phyloP scores from a whole-genome alignment of 2,329 filamentous ascomycete genomes.

The Cordyceps farinosa region DNA sequence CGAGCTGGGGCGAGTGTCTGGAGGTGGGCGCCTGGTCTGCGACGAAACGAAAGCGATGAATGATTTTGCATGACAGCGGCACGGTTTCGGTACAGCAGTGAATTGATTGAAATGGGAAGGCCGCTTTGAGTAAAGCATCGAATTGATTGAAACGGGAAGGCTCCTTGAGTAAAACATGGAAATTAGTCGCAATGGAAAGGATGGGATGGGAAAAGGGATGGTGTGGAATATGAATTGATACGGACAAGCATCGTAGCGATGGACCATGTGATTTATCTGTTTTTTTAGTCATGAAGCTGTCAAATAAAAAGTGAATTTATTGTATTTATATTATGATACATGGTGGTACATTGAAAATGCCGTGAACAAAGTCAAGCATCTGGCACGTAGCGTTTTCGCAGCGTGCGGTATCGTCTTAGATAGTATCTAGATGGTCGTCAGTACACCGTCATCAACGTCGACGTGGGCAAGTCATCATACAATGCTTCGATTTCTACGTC shows the following conservation, averaged over 20 bases:
- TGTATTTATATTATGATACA: background rate
- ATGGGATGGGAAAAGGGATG: background rate
- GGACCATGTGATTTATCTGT: background rate
- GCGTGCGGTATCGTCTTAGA: constrained; percentile 81
- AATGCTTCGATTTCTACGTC: constrained; percentile 79
- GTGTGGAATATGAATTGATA: background rate
- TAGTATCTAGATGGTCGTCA: constrained; percentile 64
- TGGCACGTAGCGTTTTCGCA: constrained; percentile 74
- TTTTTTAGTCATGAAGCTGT: background rate
- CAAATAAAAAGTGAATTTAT: background rate
- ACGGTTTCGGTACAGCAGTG: too few species aligned
- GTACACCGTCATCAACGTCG: background rate
- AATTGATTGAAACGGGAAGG: too few species aligned
- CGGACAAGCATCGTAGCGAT: constrained; percentile 9
- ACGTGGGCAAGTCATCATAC: constrained; percentile 54
- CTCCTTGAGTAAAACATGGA: background rate
- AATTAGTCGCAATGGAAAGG: background rate
- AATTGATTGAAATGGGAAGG: background rate
- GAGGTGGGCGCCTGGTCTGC: constrained; percentile 86
- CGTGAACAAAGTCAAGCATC: constrained; percentile 25
- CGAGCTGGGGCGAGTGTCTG: constrained; percentile 80
- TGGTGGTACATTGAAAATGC: background rate
- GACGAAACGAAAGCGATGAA: constrained; percentile 55
- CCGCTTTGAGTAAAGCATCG: background rate
- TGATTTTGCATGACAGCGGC: constrained; percentile 13